Base-by-base conservation (phyloP, 2,329 filamentous ascomycete genomes). In the Mycocentrospora acerina region DNA sequence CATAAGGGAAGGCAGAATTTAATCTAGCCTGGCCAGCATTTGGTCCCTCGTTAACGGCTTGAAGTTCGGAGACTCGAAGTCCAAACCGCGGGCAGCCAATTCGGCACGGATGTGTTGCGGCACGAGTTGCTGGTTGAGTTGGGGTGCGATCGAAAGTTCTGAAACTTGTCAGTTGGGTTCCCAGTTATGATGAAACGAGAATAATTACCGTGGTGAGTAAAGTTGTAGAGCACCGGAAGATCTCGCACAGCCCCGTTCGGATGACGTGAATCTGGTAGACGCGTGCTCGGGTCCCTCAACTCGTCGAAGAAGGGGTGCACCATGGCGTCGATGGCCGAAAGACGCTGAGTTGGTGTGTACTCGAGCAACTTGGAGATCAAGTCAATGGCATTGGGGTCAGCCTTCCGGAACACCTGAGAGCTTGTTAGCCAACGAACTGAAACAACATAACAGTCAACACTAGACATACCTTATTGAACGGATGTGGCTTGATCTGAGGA, bases 241-340 rank as follows among this genome's bases (percentile, higher is more conserved):
- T 96, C 90, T 65, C 86, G 86, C 33, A 86, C 71, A 31, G 86
- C 78, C 46, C 86, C 86, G 53, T 86, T 88, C 46, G 88, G 81
- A 71, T 96, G 90, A 66, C 93, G 86, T 16, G 93, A 98, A 68
- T 98, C 93, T 8, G 91, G 93, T 51, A 98, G 78, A 68, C 86
- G 88, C 44, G 90, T 97, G 67, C 70, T 83, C n/a, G 90, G 88
- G 60, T 96, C 90, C 60, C 93, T 82, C 48, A 98, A 78, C 71
- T 98, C 93, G 62, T 98, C 91, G 63, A 98, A 98, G 80, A 97
- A 98, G 25, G 93, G 90, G 62, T 98, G 93, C 41, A 94, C 86
- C 90, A 98, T 95, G 35, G 93, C 93, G 62, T 97, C 89, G 48
- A 98, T 83, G 15, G 93, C 90, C 6, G 89, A 88, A 51, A 96